Conservation (phyloP, 495 filamentous ascomycete genomes). For the Rostrohypoxylon terebratum region DNA sequence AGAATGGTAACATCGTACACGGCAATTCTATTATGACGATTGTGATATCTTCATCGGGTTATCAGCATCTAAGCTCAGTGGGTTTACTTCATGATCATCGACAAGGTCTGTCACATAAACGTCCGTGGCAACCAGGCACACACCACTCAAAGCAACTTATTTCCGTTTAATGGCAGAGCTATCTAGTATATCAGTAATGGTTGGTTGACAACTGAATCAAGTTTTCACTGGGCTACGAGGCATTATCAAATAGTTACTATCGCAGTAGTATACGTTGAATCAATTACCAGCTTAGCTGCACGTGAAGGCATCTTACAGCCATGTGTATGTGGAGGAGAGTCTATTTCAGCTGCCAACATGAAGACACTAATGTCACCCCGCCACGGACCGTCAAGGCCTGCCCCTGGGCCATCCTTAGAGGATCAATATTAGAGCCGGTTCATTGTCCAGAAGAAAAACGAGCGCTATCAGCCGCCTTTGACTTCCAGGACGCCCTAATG, state of each 20-base stretch:
- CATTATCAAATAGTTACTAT: neutral
- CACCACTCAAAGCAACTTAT: too few relatives aligned
- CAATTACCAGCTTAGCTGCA: neutral
- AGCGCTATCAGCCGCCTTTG: neutral
- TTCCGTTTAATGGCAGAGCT: neutral
- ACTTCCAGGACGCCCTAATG: neutral
- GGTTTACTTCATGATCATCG: too few relatives aligned
- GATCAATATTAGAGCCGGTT: neutral
- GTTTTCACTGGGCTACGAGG: neutral
- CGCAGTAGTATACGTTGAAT: neutral
- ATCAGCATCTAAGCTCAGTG: too few relatives aligned
- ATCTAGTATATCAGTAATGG: too few relatives aligned
- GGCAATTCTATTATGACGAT: too few relatives aligned
- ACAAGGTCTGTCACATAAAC: too few relatives aligned
- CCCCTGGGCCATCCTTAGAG: neutral
- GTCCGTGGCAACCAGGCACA: too few relatives aligned
- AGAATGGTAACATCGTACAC: too few relatives aligned
- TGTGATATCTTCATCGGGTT: too few relatives aligned
- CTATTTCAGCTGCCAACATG: conserved; percentile 22
- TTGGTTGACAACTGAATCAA: too few relatives aligned
- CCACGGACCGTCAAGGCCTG: conserved; percentile 6
- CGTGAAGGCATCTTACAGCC: neutral
- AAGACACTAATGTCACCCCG: conserved; percentile 14
- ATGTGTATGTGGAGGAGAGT: conserved; percentile 24
- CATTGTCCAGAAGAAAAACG: neutral